Conservation (phyloP, 345 rosid species). For the Ceriops tagal region DNA sequence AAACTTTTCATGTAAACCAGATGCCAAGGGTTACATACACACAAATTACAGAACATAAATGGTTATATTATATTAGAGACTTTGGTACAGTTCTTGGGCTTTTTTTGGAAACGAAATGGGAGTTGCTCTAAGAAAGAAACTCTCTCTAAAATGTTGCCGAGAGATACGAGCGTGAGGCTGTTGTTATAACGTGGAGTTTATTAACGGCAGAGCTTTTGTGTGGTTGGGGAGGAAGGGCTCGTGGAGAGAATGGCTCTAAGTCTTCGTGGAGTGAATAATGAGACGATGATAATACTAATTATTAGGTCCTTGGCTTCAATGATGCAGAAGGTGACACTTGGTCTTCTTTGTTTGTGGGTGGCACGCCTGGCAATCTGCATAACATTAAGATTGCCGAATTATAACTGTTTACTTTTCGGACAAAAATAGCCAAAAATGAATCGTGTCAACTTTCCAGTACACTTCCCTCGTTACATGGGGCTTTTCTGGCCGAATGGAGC, state of each 20-base stretch:
- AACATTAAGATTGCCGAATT: no score
- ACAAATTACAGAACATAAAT: neutral
- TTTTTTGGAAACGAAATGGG: neutral
- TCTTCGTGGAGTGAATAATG: neutral
- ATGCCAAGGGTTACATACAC: neutral
- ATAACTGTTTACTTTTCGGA: no score
- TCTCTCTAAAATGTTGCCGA: neutral
- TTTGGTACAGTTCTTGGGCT: neutral
- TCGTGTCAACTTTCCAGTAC: no score
- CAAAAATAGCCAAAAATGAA: no score
- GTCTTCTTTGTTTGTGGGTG: slow-evolving; percentile 1
- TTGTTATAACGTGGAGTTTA: neutral
- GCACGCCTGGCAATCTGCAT: neutral
- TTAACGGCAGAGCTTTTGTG: neutral
- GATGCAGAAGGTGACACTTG: slow-evolving; percentile 21
- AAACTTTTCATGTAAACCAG: slow-evolving; percentile 18
- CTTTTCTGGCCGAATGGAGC: no score
- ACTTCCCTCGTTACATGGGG: no score
- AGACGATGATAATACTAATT: neutral
- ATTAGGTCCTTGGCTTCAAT: neutral
- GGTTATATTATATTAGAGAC: neutral
- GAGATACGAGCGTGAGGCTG: neutral
- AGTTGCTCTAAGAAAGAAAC: neutral
- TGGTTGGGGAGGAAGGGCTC: neutral
- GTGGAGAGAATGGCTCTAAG: neutral